Conservation (phyloP, 1,284 basidiomycete species). For the Puccinia polysora region DNA sequence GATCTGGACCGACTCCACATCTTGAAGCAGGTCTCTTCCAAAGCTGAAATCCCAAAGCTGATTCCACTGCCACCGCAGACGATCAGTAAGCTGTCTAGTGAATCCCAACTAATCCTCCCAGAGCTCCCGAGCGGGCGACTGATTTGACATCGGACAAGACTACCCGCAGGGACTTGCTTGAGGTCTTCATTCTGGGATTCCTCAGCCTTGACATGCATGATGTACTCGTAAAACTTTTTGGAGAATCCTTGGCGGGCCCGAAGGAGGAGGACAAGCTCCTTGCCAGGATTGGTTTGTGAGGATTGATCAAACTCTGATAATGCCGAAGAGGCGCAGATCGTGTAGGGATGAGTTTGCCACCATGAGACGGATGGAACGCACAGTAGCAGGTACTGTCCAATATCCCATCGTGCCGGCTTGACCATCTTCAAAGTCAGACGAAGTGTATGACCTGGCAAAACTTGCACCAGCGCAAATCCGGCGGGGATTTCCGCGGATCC, state of each 20-base stretch:
- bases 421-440: slow-evolving; percentile 64
- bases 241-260: slow-evolving; percentile 75
- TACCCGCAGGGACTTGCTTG: slow-evolving; percentile 55
- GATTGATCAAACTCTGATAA: slow-evolving; percentile 53
- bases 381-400: slow-evolving; percentile 74
- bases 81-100: slow-evolving; percentile 62
- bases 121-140: slow-evolving; percentile 77
- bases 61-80: slow-evolving; percentile 77
- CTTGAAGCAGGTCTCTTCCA: slow-evolving; percentile 67
- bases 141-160: slow-evolving; percentile 64
- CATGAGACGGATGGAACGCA: slow-evolving; percentile 66
- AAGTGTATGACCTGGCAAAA: slow-evolving; percentile 71
- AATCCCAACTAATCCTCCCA: slow-evolving; percentile 63
- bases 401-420: slow-evolving; percentile 59
- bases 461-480: slow-evolving; percentile 70
- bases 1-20: slow-evolving; percentile 58
- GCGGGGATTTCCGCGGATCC: slow-evolving; percentile 57
- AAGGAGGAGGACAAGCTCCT: slow-evolving; percentile 68
- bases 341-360: slow-evolving; percentile 74
- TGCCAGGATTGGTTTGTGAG: slow-evolving; percentile 49
- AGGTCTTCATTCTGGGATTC: neutral
- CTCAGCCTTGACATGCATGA: neutral
- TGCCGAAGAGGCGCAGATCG: slow-evolving; percentile 65
- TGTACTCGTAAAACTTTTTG: slow-evolving; percentile 63
- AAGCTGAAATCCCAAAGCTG: slow-evolving; percentile 67